Conservation (phyloP, 164 flowering plant species). For the Malania oleifera region DNA sequence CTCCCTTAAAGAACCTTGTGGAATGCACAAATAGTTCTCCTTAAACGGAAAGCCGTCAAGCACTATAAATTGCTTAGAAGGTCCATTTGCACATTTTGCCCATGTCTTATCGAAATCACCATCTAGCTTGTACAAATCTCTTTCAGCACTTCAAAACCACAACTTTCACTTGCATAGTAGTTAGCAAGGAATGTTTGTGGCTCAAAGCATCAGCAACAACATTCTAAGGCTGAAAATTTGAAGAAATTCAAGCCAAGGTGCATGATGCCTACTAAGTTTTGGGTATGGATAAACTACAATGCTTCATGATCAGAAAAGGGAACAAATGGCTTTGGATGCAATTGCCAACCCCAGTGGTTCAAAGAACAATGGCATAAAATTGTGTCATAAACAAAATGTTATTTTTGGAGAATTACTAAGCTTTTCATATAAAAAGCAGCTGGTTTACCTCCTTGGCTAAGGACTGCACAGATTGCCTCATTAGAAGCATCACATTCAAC, state of each 20-base stretch:
- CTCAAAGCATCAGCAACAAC: neutral
- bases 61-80: neutral
- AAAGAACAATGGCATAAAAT: too few species aligned
- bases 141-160: neutral
- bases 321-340: neutral
- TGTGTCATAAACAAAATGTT: neutral
- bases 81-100: neutral
- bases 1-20: conserved; percentile 10
- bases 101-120: neutral
- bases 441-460: neutral
- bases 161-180: neutral
- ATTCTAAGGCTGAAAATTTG: neutral
- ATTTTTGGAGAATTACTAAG: too few species aligned
- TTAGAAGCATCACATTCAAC: conserved; percentile 16
- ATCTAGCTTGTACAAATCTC: neutral
- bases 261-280: too few species aligned
- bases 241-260: too few species aligned
- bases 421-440: conserved; percentile 1
- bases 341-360: neutral
- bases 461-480: neutral
- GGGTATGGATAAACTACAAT: neutral
- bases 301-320: conserved; percentile 11
- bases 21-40: conserved; percentile 6
- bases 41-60: conserved; percentile 1
- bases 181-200: neutral